Conservation (phyloP, 106 monocot genomes). For the Dendrobium chrysotoxum region DNA sequence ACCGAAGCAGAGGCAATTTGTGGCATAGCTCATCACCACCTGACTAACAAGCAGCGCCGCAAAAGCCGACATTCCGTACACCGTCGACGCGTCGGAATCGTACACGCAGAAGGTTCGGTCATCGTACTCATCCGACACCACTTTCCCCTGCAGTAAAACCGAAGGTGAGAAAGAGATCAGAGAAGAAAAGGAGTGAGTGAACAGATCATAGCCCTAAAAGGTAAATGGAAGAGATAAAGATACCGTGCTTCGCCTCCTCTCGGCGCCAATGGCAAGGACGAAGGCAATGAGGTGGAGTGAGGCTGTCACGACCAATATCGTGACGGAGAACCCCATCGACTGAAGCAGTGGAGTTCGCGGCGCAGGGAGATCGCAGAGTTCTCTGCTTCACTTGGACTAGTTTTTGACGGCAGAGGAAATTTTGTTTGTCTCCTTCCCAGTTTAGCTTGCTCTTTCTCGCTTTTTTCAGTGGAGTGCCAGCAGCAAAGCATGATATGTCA, state of each 20-base stretch:
- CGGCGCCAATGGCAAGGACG: conserved; percentile 90
- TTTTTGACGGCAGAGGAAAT: background rate
- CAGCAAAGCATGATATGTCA: too few species aligned
- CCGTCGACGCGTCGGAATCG: conserved; percentile 81
- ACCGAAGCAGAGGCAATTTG: conserved; percentile 73
- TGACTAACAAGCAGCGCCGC: conserved; percentile 61
- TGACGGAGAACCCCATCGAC: conserved; percentile 43
- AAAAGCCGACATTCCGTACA: conserved; percentile 82
- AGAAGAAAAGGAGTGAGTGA: background rate
- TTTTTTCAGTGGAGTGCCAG: too few species aligned
- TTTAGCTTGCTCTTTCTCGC: too few species aligned
- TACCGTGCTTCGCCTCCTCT: conserved; percentile 80
- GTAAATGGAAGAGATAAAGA: background rate
- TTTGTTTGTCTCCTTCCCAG: too few species aligned
- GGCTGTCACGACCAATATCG: conserved; percentile 29
- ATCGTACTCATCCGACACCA: conserved; percentile 93
- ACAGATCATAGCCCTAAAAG: background rate
- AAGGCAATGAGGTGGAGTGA: conserved; percentile 80
- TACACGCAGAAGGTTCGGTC: conserved; percentile 75
- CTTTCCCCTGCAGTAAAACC: conserved; percentile 50
- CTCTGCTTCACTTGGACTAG: background rate
- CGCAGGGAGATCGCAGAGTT: background rate
- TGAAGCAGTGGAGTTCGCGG: too few species aligned
- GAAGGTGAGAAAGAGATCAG: background rate
- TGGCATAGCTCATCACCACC: conserved; percentile 31